Base-by-base conservation (phyloP, 805 yeast genomes). In the Starmerella khaoyaiensis region DNA sequence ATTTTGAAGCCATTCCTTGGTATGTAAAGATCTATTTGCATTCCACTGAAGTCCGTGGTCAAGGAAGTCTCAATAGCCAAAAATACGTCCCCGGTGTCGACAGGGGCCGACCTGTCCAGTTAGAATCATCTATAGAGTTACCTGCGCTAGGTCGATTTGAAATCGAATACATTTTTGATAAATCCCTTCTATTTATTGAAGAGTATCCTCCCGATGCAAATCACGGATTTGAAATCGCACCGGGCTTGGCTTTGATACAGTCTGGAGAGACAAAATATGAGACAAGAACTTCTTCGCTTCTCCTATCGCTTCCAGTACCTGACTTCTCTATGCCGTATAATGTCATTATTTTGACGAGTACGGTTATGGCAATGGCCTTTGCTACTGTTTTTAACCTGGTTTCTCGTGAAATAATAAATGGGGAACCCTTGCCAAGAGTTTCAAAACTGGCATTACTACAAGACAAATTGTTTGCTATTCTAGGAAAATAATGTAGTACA, bases 121-220 rank as follows among this genome's bases (percentile, higher is more conserved):
- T 86, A 46, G 96, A 90, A 58, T 64, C 82, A 25, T 59, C 60
- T 7, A 52, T 87, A 16, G 53, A 50, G 0, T 53, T 87, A 2
- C 96, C 96, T 0, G 32, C 48, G 7, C 11, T 21, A 5, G 33
- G 33, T 9, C 19, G 19, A 22, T 19, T 38, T 10, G 48, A 37
- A 23, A 30, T 42, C 21, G 72, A 78, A 3, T 80, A 80, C 54
- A 71, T 76, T 39, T 86, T 87, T 54, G 97, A 90, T 55, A 90
- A 86, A 56, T 75, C 94, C 0, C 65, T 90, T 54, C 65, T 90
- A 21, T 68, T 77, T 40, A 75, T 80, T 43, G 79, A 84, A 3
- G 97, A 90, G 56, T 90, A 90, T 53, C 98, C 98, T n/a, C 98
- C 98, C 1, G 98, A 90, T 63, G 97, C 98, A 2, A 90, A 90